Evolutionary conservation across 2,329 filamentous ascomycete species (phyloP).

Genomic region (Corinectria fuckeliana): DNA sequence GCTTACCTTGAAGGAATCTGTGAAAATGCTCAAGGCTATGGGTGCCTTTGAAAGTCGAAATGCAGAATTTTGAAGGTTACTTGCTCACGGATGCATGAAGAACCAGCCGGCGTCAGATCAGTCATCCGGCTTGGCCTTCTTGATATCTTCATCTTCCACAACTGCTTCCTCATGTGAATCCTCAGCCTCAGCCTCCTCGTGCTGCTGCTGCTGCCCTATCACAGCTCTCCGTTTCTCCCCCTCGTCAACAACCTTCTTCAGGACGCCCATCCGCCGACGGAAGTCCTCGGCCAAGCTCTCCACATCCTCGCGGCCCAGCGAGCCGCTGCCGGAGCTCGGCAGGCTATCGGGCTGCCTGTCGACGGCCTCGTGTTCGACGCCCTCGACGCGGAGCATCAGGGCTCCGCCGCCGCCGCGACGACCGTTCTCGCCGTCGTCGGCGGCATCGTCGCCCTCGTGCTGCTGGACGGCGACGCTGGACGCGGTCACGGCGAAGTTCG

Average conservation of each 20-base stretch:
- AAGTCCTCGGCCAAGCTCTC: slow-evolving; percentile 62
- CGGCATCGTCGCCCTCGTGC: slow-evolving; percentile 43
- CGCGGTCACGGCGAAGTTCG: slow-evolving; percentile 70
- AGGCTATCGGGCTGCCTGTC: slow-evolving; percentile 36
- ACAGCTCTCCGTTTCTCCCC: slow-evolving; percentile 52
- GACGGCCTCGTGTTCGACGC: slow-evolving; percentile 47
- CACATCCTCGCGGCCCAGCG: slow-evolving; percentile 55
- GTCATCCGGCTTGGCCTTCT: slow-evolving; percentile 16
- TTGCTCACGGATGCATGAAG: no score
- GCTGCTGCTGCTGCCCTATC: slow-evolving; percentile 30
- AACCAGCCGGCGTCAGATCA: background rate
- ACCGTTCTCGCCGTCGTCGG: slow-evolving; percentile 30
- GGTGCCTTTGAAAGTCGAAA: background rate
- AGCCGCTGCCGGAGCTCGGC: slow-evolving; percentile 40
- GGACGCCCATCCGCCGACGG: slow-evolving; percentile 60
- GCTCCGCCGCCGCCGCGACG: slow-evolving; percentile 38
- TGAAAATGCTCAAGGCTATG: background rate
- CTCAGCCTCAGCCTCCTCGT: slow-evolving; percentile 18
- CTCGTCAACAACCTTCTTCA: slow-evolving; percentile 62
- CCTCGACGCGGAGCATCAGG: slow-evolving; percentile 46
- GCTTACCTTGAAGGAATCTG: background rate
- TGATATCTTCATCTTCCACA: slow-evolving; percentile 23
- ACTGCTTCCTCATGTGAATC: slow-evolving; percentile 24
- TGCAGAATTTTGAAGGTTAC: background rate
- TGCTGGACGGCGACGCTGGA: slow-evolving; percentile 53